Conservation (phyloP, 2,329 filamentous ascomycete genomes). For the Trichophaea hybrida region DNA sequence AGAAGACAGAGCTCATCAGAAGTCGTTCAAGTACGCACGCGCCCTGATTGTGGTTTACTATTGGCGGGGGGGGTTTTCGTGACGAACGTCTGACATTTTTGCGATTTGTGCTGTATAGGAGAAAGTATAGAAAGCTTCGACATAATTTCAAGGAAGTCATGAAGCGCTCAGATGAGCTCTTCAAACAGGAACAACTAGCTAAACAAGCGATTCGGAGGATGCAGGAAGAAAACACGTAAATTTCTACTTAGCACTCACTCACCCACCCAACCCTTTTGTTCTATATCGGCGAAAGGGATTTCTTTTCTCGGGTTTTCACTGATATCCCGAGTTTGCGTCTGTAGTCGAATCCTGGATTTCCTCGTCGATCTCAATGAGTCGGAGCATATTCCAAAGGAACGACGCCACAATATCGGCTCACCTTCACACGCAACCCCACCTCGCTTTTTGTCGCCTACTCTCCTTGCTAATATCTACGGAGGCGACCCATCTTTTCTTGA, state of each 20-base stretch:
- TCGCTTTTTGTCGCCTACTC: constrained; percentile 32
- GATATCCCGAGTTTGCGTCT: constrained; percentile 1
- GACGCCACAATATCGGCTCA: constrained; percentile 54
- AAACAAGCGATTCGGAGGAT: constrained; percentile 68
- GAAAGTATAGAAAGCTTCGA: constrained; percentile 92
- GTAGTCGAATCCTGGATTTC: constrained; percentile 72
- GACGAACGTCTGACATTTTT: neutral
- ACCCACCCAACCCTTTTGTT: neutral
- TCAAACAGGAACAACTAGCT: constrained; percentile 67
- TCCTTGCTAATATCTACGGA: constrained; percentile 18
- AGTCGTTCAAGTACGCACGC: constrained; percentile 18
- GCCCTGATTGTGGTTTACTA: neutral
- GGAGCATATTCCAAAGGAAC: constrained; percentile 57
- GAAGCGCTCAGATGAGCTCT: constrained; percentile 67
- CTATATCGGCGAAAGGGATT: too few relatives aligned
- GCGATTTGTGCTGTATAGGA: constrained; percentile 38
- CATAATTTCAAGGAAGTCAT: constrained; percentile 62
- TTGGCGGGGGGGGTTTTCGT: neutral
- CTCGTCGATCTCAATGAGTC: constrained; percentile 81
- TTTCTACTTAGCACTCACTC: neutral
- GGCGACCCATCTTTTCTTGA: constrained; percentile 15
- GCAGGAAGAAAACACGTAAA: constrained; percentile 80
- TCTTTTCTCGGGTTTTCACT: neutral
- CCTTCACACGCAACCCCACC: constrained; percentile 32
- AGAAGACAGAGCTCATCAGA: constrained; percentile 20